These are phyloP conservation scores for Ceratocystiopsis brevicomis DNA, from an alignment of 2,329 filamentous ascomycete species.

Conservation along the genomic window DNA sequence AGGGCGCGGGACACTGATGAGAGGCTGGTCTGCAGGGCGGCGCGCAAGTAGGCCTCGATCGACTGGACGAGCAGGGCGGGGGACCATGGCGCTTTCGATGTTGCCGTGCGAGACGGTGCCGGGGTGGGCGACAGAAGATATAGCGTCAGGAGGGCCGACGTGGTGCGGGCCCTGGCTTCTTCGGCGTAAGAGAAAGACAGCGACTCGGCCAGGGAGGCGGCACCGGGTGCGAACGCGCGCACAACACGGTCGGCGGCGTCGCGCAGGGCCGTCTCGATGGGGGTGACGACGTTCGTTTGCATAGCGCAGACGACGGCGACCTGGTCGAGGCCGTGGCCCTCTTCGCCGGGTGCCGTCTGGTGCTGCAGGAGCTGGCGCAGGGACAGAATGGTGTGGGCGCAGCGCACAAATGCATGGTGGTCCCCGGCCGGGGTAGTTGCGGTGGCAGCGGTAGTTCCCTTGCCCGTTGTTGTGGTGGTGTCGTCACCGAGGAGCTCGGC, in stretches of 20 bases:
- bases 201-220: constrained; percentile 15
- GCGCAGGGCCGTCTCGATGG: constrained; percentile 55
- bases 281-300: constrained; percentile 44
- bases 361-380: constrained; percentile 54
- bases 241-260: constrained; percentile 60
- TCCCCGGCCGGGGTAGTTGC: constrained; percentile 23
- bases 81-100: constrained; percentile 33
- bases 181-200: constrained; percentile 47
- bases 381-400: constrained; percentile 58
- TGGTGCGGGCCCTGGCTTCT: constrained; percentile 56
- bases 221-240: constrained; percentile 62
- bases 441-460: too few relatives aligned
- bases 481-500: constrained; percentile 27
- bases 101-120: constrained; percentile 15
- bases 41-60: constrained; percentile 66
- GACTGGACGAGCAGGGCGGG: constrained; percentile 58
- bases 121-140: constrained; percentile 59
- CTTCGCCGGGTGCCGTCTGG: constrained; percentile 43
- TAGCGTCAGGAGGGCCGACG: constrained; percentile 56
- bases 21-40: constrained; percentile 59
- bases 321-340: constrained; percentile 56
- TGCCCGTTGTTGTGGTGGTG: too few relatives aligned
- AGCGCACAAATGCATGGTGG: constrained; percentile 62
- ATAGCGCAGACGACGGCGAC: constrained; percentile 56
- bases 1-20: constrained; percentile 58